Conservation (phyloP, 495 filamentous ascomycete genomes). For the Neurospora sp. region DNA sequence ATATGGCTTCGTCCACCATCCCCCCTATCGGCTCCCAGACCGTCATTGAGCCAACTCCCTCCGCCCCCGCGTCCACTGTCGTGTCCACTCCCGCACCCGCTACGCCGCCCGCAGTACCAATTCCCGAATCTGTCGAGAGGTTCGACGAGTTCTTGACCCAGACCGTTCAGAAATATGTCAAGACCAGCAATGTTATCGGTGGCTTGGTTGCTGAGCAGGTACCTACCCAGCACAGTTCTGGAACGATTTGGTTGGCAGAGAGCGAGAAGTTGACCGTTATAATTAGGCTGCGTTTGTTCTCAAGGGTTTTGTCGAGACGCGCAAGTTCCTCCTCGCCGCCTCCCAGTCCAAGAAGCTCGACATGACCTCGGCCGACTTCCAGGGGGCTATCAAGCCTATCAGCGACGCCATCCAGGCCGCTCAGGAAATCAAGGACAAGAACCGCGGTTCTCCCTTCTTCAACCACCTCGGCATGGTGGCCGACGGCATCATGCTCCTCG, state of each 20-base stretch:
- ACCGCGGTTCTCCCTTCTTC: constrained; percentile 58
- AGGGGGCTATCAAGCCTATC: constrained; percentile 61
- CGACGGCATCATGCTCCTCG: constrained; percentile 74
- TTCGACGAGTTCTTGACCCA: constrained; percentile 72
- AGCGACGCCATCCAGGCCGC: constrained; percentile 68
- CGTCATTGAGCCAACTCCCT: constrained; percentile 17
- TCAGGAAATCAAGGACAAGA: constrained; percentile 66
- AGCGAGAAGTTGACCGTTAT: background rate
- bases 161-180: constrained; percentile 68
- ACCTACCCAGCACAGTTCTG: constrained; percentile 5
- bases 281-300: constrained; percentile 30
- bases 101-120: constrained; percentile 38
- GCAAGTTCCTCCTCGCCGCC: constrained; percentile 77
- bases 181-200: constrained; percentile 66
- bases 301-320: constrained; percentile 63
- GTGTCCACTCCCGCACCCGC: constrained; percentile 26
- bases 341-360: constrained; percentile 91
- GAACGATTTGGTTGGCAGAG: background rate
- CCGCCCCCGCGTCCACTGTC: constrained; percentile 10
- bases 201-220: constrained; percentile 75
- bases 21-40: constrained; percentile 18
- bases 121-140: constrained; percentile 72
- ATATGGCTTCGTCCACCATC: constrained; percentile 72
- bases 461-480: constrained; percentile 78
- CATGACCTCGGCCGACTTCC: constrained; percentile 47